Evolutionary conservation across 345 rosid species (phyloP).

Genomic region (Arabis hirsuta): DNA sequence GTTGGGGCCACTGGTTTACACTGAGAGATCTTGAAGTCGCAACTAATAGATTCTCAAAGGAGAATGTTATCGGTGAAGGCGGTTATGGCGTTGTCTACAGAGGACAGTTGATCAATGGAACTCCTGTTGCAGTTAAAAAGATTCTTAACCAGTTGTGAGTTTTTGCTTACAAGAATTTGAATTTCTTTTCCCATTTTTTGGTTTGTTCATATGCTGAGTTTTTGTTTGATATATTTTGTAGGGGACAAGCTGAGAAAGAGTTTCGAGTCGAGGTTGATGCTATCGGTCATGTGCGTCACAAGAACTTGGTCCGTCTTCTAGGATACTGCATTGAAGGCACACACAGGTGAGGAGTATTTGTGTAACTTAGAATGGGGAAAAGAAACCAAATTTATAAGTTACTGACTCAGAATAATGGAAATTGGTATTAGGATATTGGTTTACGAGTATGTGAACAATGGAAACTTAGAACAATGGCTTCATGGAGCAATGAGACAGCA

Average conservation of each 20-base stretch:
- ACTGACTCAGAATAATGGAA: constrained; percentile 18
- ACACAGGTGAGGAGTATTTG: constrained; percentile 56
- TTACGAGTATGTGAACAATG: constrained; percentile 89
- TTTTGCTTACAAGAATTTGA: not conserved
- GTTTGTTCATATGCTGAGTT: not conserved
- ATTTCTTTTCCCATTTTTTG: not conserved
- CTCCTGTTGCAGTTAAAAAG: constrained; percentile 89
- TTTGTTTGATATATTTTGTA: constrained; percentile 37
- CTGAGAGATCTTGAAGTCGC: constrained; percentile 81
- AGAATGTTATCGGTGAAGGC: constrained; percentile 53
- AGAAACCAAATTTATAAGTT: constrained; percentile 48
- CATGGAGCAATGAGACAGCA: constrained; percentile 74
- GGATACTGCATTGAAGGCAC: constrained; percentile 97
- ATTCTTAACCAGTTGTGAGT: constrained; percentile 86
- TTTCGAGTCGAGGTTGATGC: constrained; percentile 94
- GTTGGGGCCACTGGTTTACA: constrained; percentile 99
- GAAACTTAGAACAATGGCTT: constrained; percentile 93
- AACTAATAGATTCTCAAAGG: constrained; percentile 71
- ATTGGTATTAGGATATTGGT: constrained; percentile 63
- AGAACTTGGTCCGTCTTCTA: constrained; percentile 87
- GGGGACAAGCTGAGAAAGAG: constrained; percentile 97
- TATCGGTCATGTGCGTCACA: constrained; percentile 91
- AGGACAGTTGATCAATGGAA: constrained; percentile 71
- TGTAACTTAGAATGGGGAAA: constrained; percentile 37
- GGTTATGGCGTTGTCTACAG: constrained; percentile 90